Conservation (phyloP, 1,284 basidiomycete genomes). For the Anthracocystis panici-leucophaei region DNA sequence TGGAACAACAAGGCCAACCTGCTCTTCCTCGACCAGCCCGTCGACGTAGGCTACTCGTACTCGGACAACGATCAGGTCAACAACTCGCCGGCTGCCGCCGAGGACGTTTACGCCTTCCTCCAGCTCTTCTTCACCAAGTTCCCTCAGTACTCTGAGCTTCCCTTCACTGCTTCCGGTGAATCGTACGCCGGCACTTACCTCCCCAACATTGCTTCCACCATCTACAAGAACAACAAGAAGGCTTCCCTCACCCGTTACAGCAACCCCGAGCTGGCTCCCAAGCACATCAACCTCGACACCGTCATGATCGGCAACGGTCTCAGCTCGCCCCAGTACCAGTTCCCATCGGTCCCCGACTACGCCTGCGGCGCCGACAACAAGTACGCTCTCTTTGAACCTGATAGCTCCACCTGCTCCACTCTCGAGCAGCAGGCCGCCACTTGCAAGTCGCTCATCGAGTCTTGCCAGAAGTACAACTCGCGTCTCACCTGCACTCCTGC, state of each 20-base stretch:
- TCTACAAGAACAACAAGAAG: slow-evolving; percentile 67
- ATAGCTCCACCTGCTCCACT: slow-evolving; percentile 77
- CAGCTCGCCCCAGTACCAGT: slow-evolving; percentile 67
- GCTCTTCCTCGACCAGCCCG: slow-evolving; percentile 82
- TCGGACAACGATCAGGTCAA: slow-evolving; percentile 79
- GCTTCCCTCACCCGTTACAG: slow-evolving; percentile 43
- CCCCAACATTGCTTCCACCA: slow-evolving; percentile 64
- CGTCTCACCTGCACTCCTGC: slow-evolving; percentile 74
- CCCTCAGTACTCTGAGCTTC: slow-evolving; percentile 63
- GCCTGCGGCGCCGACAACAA: slow-evolving; percentile 73
- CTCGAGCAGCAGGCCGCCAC: slow-evolving; percentile 78
- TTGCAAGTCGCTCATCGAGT: slow-evolving; percentile 76
- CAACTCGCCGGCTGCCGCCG: slow-evolving; percentile 79
- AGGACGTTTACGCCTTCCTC: slow-evolving; percentile 90
- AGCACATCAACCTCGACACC: slow-evolving; percentile 64
- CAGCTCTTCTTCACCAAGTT: slow-evolving; percentile 80
- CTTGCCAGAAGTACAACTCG: slow-evolving; percentile 66
- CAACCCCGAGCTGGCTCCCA: slow-evolving; percentile 41
- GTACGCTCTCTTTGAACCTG: slow-evolving; percentile 78
- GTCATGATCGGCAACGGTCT: slow-evolving; percentile 69
- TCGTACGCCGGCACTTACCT: slow-evolving; percentile 76
- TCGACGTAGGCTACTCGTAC: slow-evolving; percentile 90
- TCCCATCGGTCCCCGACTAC: slow-evolving; percentile 78
- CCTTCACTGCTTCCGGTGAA: slow-evolving; percentile 72
- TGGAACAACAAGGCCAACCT: slow-evolving; percentile 81